Percentiles rank a stretch among this genome's conserved stretches.
These are phyloP conservation scores for Naganishia sp. DNA, from an alignment of 1,284 basidiomycete species.

Conservation along the genomic window DNA sequence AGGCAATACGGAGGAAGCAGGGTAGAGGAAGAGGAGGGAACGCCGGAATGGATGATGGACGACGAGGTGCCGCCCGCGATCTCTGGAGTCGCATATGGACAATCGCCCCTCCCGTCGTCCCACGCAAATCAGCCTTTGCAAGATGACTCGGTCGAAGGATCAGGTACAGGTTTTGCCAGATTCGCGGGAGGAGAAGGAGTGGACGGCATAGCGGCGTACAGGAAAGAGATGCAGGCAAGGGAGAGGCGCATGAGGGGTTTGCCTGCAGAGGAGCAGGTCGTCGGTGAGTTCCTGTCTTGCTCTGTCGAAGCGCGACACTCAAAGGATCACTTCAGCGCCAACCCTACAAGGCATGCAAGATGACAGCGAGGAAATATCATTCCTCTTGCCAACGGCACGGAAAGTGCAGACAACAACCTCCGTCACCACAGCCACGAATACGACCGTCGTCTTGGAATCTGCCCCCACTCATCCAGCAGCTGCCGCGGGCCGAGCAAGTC, in stretches of 20 bases:
- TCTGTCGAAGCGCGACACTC: background rate
- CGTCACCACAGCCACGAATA: too few relatives aligned
- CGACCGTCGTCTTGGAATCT: background rate
- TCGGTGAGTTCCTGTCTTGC: background rate
- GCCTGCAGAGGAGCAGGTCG: slow-evolving; percentile 5
- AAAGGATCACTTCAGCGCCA: background rate
- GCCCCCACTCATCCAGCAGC: background rate
- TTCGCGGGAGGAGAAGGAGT: slow-evolving; percentile 1
- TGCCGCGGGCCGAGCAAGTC: slow-evolving; percentile 7
- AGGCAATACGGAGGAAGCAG: background rate
- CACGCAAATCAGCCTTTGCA: too few relatives aligned
- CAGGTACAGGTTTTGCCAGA: too few relatives aligned
- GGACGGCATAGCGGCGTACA: slow-evolving; percentile 26
- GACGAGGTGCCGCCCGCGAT: slow-evolving; percentile 4
- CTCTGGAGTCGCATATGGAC: too few relatives aligned
- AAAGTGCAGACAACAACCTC: background rate
- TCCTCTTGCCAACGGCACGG: slow-evolving; percentile 2
- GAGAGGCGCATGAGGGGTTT: slow-evolving; percentile 23
- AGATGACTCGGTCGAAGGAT: too few relatives aligned
- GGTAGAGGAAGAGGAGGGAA: slow-evolving; percentile 14
- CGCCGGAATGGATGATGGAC: slow-evolving; percentile 31
- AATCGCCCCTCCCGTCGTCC: too few relatives aligned
- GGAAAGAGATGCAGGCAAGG: slow-evolving; percentile 22
- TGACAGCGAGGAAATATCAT: background rate
- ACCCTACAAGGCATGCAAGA: background rate